Evolutionary conservation across 305 asterid genomes (phyloP).

Genomic region (Galium porrigens): DNA sequence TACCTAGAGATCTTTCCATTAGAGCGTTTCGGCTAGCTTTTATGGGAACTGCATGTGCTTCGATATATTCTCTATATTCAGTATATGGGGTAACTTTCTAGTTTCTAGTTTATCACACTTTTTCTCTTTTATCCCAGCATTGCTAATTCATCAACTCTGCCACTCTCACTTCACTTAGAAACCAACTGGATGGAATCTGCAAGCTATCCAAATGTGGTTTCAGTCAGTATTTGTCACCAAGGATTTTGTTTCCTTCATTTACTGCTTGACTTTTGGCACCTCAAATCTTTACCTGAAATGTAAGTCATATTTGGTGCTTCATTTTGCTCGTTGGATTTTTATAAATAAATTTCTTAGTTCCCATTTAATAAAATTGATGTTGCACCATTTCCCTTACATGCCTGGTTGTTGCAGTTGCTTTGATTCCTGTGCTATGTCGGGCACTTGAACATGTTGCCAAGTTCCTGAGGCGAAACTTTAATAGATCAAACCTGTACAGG

Average conservation of each 20-base stretch:
- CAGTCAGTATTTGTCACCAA: conserved; percentile 62
- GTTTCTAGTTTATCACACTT: conserved; percentile 7
- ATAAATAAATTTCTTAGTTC: not conserved
- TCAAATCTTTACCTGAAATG: conserved; percentile 76
- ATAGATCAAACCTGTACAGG: conserved; percentile 81
- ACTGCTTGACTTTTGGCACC: conserved; percentile 66
- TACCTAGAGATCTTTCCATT: conserved; percentile 54
- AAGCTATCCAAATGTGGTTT: conserved; percentile 79
- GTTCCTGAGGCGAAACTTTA: conserved; percentile 76
- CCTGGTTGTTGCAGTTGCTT: conserved; percentile 50
- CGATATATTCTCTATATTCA: conserved; percentile 59
- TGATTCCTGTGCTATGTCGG: conserved; percentile 70
- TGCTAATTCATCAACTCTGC: conserved; percentile 7
- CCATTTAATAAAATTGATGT: not conserved
- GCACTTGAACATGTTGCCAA: conserved; percentile 68
- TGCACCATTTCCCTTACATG: not conserved
- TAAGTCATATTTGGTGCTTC: conserved; percentile 19
- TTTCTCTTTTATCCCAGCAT: not conserved
- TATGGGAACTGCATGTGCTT: conserved; percentile 66
- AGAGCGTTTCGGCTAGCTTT: conserved; percentile 76
- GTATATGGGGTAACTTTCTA: conserved; percentile 58
- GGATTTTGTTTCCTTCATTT: conserved; percentile 65
- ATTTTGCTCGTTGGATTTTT: conserved; percentile 5
- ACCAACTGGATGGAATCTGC: conserved; percentile 94
- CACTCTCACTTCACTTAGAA: conserved; percentile 35